Base-by-base conservation (phyloP, 495 filamentous ascomycete genomes). In the Podospora sp. region DNA sequence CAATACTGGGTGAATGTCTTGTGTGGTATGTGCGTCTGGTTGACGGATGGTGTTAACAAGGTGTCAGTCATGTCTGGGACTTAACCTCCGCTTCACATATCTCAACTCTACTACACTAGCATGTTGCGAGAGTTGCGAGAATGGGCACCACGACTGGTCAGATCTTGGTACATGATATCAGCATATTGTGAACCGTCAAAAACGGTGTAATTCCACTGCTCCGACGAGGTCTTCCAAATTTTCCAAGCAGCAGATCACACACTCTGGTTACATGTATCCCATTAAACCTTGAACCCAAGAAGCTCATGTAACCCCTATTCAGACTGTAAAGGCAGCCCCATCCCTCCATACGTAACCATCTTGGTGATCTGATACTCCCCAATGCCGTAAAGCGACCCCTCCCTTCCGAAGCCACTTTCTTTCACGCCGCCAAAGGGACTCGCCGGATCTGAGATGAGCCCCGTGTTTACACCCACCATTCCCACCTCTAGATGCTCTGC, bases 401-500 rank as follows among this genome's bases (percentile, higher is more conserved):
- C 94, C 36, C 94, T 79, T 21, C 95, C 94, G 70, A 97, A 97
- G 4, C 94, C 94, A 74, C 90, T 93, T 78, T 92, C 84, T 79
- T 99, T 99, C 20, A 99, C 92, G 65, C 94, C 95, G 21, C 94
- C 95, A 75, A 97, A 99, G 64, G 92, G 92, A 66, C 90, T 81
- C 0, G 90, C 91, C 76, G 88, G 87, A 75, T 96, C 92, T 70
- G 90, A 93, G 52, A 96, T 91, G 63, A 95, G 65, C 1, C 91
- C 92, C 6, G 91, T 94, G 73, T 95, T 94, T 33, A 94, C 89
- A 66, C 91, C 92, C 21, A 95, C 90, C 93, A 96, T 96, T 18
- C 92, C 93, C 9, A 93, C 89, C 79, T 96, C 91, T 50, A 96
- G 72, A n/a, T 89, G 87, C 76, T 96, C 92, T 1, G 92, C 90